A percentile compares a stretch with the other conserved stretches of the same genome.
Conservation (phyloP, 2,329 filamentous ascomycete genomes). For the Lachnellula arida region DNA sequence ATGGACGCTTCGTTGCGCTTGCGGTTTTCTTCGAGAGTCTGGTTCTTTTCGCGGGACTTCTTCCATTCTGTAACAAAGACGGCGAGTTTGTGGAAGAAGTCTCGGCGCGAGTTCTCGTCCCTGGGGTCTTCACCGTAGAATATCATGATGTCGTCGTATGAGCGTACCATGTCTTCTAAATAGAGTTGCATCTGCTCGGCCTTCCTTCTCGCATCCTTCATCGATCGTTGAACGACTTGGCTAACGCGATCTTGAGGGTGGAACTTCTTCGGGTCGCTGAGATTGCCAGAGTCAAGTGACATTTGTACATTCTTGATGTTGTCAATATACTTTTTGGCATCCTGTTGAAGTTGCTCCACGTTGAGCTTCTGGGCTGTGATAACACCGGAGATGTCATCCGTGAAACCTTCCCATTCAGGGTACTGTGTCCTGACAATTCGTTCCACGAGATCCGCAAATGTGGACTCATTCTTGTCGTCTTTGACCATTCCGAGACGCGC, state of each 20-base stretch:
- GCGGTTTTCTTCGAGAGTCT: slow-evolving; percentile 72
- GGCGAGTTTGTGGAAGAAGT: slow-evolving; percentile 94
- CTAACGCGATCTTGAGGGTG: slow-evolving; percentile 94
- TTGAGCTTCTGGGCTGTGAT: slow-evolving; percentile 83
- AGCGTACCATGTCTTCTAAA: slow-evolving; percentile 84
- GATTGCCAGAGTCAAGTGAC: slow-evolving; percentile 86
- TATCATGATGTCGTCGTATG: slow-evolving; percentile 91
- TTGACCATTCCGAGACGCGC: slow-evolving; percentile 95
- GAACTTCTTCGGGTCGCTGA: slow-evolving; percentile 96
- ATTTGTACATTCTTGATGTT: slow-evolving; percentile 92
- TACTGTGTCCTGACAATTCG: slow-evolving; percentile 96
- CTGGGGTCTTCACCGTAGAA: slow-evolving; percentile 93
- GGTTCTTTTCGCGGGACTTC: slow-evolving; percentile 92
- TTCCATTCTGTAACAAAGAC: slow-evolving; percentile 91
- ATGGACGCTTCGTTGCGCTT: slow-evolving; percentile 86
- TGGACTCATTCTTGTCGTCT: slow-evolving; percentile 97
- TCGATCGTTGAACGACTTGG: slow-evolving; percentile 83
- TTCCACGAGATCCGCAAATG: slow-evolving; percentile 91
- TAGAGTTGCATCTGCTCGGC: slow-evolving; percentile 94
- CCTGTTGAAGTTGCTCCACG: slow-evolving; percentile 81
- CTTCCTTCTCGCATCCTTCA: slow-evolving; percentile 96
- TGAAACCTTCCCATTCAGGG: slow-evolving; percentile 88
- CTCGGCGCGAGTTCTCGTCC: slow-evolving; percentile 87
- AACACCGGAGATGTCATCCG: slow-evolving; percentile 77
- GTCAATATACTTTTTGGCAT: slow-evolving; percentile 88